phyloP scores from a whole-genome alignment of 2,329 filamentous ascomycete species.

The Colletotrichum musicola region DNA sequence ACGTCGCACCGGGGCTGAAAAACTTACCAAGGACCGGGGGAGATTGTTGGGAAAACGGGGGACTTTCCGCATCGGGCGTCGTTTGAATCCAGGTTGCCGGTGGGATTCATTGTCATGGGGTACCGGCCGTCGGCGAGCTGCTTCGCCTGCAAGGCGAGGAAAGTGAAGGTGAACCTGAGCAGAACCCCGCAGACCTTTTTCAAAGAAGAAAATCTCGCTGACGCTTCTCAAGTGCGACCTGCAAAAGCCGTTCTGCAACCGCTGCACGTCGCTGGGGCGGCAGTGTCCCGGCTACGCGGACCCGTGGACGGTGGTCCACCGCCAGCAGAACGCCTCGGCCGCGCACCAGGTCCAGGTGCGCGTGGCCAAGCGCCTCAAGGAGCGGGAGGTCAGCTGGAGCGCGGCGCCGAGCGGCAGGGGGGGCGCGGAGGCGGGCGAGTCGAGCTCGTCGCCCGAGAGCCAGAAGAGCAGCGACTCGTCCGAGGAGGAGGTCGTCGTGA shows the following conservation, averaged over 20 bases:
- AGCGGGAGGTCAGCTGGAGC: not conserved
- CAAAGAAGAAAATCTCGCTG: not conserved
- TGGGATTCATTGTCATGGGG: constrained; percentile 6
- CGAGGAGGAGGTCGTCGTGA: not conserved
- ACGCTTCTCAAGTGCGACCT: constrained; percentile 52
- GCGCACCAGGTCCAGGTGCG: constrained; percentile 20
- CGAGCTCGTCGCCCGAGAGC: not conserved
- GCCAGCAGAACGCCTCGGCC: constrained; percentile 29
- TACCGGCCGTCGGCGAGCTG: constrained; percentile 24
- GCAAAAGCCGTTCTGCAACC: constrained; percentile 51
- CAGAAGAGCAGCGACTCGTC: constrained; percentile 14
- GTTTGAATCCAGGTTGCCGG: too few species aligned
- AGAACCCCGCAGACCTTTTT: not conserved
- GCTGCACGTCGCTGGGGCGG: constrained; percentile 55
- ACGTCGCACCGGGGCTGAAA: too few species aligned
- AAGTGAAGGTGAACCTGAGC: constrained; percentile 18
- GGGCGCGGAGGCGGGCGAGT: not conserved
- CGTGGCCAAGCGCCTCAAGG: constrained; percentile 28
- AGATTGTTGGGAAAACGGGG: too few species aligned
- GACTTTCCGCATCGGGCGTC: too few species aligned
- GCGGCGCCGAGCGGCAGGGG: not conserved
- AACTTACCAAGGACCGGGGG: too few species aligned
- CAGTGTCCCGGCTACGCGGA: constrained; percentile 56
- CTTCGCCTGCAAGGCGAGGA: constrained; percentile 32
- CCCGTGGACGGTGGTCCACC: constrained; percentile 51